Evolutionary conservation across 495 filamentous ascomycete genomes (phyloP), one percentile per base, ranked within the genome.

Genomic region (Xylaria sp.): DNA sequence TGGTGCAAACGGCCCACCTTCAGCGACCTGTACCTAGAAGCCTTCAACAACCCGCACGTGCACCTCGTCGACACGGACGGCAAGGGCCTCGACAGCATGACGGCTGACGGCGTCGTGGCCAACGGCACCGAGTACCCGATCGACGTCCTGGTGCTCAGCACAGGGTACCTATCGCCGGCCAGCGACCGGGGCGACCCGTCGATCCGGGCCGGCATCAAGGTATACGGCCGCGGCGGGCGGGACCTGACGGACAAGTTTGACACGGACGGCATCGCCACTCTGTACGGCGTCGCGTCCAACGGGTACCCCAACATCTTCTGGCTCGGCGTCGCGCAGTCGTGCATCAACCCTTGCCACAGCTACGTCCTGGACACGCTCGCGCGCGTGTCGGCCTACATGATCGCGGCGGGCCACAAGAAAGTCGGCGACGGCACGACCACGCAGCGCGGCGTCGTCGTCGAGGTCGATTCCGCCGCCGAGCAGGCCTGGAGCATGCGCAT

Each of bases 251-350:
- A 79, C 85, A n/a, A 83, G 84, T 70, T 87, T 82, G 82, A 57
- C 66, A 35, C 59, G 44, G 9, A 74, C 70, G 9, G 80, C 29
- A 70, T 78, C 2, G 71, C 77, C 14, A 88, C 86, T 0, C 78
- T 88, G 8, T 85, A 89, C 76, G 88, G 87, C 14, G 74, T 85
- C 0, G 70, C 77, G 8, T 78, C 72, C 11, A 70, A 73, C 66
- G 82, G 80, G 5, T 89, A 89, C 67, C 88, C 88, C 29, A 90
- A 89, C 67, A 72, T 89, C 17, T 88, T 89, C 76, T 83, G 82
- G 62, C 61, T 80, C 0, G 82, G 81, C 26, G 55, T 78, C 0
- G 61, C 69, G 24, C 88, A 91, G 76, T 64, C 76, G 0, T 77
- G 72, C 33, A 67, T 76, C 43, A 79, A 72, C 52, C 77, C 77